Evolutionary conservation across 1,139 yeast species (phyloP).

Genomic region (Scheffersomyces stambukii): DNA sequence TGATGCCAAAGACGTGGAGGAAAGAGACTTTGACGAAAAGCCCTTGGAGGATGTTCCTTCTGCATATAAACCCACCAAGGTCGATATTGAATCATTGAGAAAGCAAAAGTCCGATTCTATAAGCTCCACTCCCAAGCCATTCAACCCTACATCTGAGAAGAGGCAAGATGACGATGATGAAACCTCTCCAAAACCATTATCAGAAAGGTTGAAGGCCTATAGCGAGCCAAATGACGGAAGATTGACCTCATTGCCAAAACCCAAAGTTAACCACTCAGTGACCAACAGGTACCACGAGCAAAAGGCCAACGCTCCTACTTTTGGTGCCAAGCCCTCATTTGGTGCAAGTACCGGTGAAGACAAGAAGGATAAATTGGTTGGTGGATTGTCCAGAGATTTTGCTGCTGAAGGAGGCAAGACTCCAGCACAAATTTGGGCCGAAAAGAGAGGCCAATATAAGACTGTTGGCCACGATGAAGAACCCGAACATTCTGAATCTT

Average conservation of each 20-base stretch:
- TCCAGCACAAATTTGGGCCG: conserved; percentile 97
- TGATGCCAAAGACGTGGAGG: conserved; percentile 59
- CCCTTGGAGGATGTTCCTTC: conserved; percentile 62
- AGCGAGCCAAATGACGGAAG: conserved; percentile 31
- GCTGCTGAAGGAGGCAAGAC: conserved; percentile 78
- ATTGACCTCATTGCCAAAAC: conserved; percentile 62
- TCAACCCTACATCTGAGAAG: conserved; percentile 12
- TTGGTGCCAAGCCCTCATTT: conserved; percentile 53
- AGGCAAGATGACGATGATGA: conserved; percentile 25
- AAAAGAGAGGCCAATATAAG: conserved; percentile 66
- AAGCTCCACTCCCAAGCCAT: conserved; percentile 36
- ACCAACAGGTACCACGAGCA: conserved; percentile 39
- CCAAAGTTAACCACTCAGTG: conserved; percentile 52
- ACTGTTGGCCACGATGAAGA: conserved; percentile 31
- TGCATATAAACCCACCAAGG: conserved; percentile 67
- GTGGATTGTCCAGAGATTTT: conserved; percentile 66
- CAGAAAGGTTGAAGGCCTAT: conserved; percentile 39
- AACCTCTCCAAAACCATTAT: conserved; percentile 30
- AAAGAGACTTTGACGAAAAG: conserved; percentile 59
- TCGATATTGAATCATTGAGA: conserved; percentile 40
- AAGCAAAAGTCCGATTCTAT: conserved; percentile 45
- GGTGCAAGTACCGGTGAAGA: conserved; percentile 24
- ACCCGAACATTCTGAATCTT: conserved; percentile 7
- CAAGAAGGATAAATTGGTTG: conserved; percentile 45
- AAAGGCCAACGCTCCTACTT: conserved; percentile 28